Evolutionary conservation across 345 rosid species (phyloP).

Genomic region (Gossypium longicalyx): DNA sequence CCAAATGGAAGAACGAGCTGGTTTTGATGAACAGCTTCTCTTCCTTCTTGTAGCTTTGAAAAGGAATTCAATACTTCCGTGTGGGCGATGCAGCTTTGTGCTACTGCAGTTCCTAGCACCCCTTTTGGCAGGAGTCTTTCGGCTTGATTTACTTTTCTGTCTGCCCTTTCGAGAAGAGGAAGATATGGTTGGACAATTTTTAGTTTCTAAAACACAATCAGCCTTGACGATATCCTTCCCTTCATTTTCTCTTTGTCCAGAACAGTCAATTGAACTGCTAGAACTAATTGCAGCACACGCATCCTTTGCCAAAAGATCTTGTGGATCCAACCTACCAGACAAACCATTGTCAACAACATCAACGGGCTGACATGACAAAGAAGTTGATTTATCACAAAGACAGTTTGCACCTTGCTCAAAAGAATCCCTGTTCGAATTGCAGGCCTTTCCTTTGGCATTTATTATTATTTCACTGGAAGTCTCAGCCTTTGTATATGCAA

Average conservation of each 20-base stretch:
- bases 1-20: conserved; percentile 73
- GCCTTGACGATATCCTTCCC: conserved; percentile 31
- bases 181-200: conserved; percentile 25
- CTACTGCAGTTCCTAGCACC: conserved; percentile 33
- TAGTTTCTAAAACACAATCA: conserved; percentile 39
- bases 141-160: conserved; percentile 39
- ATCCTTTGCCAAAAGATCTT: conserved; percentile 26
- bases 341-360: conserved; percentile 26
- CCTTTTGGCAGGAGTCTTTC: conserved; percentile 36
- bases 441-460: conserved; percentile 23
- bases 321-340: conserved; percentile 21
- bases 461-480: conserved; percentile 19
- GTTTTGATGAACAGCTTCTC: conserved; percentile 64
- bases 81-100: conserved; percentile 31
- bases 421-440: conserved; percentile 24
- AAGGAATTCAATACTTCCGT: conserved; percentile 31
- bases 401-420: conserved; percentile 14
- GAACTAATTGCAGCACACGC: conserved; percentile 24
- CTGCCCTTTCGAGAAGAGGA: conserved; percentile 46
- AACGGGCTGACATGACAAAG: conserved; percentile 19
- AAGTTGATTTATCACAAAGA: conserved; percentile 16
- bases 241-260: conserved; percentile 28
- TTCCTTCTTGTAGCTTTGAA: conserved; percentile 49
- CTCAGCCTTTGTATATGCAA: conserved; percentile 30
- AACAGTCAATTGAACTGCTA: conserved; percentile 31